Percentiles rank a stretch among this genome's conserved stretches.
phyloP scores from a whole-genome alignment of 495 filamentous ascomycete species.

The Chaetomidium leptoderma region DNA sequence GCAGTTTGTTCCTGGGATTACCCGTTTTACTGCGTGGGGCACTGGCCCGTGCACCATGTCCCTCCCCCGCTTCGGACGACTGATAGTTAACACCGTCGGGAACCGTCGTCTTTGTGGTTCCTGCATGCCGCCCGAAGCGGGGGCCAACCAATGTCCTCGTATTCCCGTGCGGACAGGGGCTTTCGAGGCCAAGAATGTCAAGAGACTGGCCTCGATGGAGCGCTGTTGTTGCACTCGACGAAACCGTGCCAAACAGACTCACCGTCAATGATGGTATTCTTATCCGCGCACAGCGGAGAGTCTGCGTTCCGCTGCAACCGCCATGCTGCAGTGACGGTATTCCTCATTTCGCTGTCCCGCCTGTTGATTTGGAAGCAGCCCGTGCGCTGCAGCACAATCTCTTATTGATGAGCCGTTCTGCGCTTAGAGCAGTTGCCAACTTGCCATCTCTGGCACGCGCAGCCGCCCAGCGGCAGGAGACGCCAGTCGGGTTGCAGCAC shows the following conservation, averaged over 20 bases:
- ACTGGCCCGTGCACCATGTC: not conserved
- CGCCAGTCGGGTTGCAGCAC: not conserved
- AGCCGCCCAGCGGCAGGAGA: slow-evolving; percentile 9
- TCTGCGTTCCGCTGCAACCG: not conserved
- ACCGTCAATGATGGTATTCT: slow-evolving; percentile 1
- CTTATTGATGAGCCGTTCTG: not conserved
- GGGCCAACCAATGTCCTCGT: slow-evolving; percentile 1
- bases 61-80: not conserved
- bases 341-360: not conserved
- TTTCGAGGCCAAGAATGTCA: not conserved
- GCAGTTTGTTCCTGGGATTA: slow-evolving; percentile 5
- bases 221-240: not conserved
- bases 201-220: not conserved
- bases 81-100: slow-evolving; percentile 2
- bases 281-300: not conserved
- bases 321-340: not conserved
- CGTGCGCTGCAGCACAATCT: slow-evolving; percentile 13
- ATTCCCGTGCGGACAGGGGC: not conserved
- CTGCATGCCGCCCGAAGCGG: slow-evolving; percentile 11
- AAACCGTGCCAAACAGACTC: not conserved
- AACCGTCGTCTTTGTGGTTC: slow-evolving; percentile 13
- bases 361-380: not conserved
- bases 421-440: slow-evolving; percentile 12
- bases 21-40: slow-evolving; percentile 1
- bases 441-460: not conserved